A percentile compares a stretch with the other conserved stretches of the same genome.
phyloP scores from a whole-genome alignment of 495 filamentous ascomycete species.

The Penicillium canescens region DNA sequence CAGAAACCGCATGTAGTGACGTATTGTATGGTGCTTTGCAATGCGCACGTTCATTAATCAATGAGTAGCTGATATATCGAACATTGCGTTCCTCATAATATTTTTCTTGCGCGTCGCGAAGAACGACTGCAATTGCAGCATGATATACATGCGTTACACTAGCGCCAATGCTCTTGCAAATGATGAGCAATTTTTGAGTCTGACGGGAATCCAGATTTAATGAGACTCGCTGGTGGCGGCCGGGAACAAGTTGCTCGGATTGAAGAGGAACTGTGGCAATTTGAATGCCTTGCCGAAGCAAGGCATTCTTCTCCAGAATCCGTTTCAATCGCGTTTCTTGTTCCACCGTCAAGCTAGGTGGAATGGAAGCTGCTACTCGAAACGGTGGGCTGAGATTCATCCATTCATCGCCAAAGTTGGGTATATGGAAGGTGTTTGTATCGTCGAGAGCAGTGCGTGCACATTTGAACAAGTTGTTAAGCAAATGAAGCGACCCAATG shows the following conservation, averaged over 20 bases:
- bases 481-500: constrained; percentile 42
- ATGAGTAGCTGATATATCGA: constrained; percentile 24
- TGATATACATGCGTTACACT: constrained; percentile 30
- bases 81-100: constrained; percentile 5
- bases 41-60: constrained; percentile 26
- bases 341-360: constrained; percentile 2
- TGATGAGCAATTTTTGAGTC: constrained; percentile 10
- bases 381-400: constrained; percentile 26
- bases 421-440: constrained; percentile 1
- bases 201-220: constrained; percentile 11
- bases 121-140: constrained; percentile 21
- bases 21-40: constrained; percentile 22
- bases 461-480: constrained; percentile 22
- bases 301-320: constrained; percentile 12
- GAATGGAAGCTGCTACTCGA: constrained; percentile 22
- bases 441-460: constrained; percentile 13
- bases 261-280: constrained; percentile 22
- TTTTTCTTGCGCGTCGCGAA: constrained; percentile 19
- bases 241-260: not conserved
- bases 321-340: constrained; percentile 9
- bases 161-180: constrained; percentile 11
- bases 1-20: constrained; percentile 16
- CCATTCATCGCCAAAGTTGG: constrained; percentile 22
- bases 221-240: constrained; percentile 24
- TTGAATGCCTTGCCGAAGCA: constrained; percentile 14